phyloP scores from a whole-genome alignment of 2,329 filamentous ascomycete genomes.

The Dothideomycetidae sp. region DNA sequence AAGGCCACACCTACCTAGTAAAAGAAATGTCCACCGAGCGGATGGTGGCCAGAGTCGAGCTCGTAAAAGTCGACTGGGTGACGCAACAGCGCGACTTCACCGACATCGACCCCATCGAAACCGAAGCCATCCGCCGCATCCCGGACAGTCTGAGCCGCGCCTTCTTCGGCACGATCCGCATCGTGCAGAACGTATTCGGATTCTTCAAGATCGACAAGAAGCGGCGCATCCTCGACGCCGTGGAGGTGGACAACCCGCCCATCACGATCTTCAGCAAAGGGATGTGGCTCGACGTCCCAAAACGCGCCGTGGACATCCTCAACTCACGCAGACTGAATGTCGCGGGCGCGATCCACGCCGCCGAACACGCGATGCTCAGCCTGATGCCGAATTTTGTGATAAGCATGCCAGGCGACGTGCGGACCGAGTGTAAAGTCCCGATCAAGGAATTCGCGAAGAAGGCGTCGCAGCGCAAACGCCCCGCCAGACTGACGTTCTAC shows the following conservation, averaged over 20 bases:
- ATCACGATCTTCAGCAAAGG: conserved; percentile 75
- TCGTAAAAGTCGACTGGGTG: conserved; percentile 86
- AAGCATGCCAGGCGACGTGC: conserved; percentile 76
- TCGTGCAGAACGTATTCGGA: conserved; percentile 79
- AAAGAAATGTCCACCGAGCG: conserved; percentile 72
- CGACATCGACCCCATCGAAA: conserved; percentile 86
- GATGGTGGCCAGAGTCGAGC: conserved; percentile 73
- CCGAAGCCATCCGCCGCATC: conserved; percentile 69
- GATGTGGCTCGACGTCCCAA: conserved; percentile 90
- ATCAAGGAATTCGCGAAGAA: conserved; percentile 71
- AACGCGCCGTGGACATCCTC: conserved; percentile 63
- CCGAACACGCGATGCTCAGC: conserved; percentile 78
- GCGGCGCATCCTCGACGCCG: conserved; percentile 74
- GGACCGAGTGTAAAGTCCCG: conserved; percentile 84
- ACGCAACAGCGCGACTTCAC: conserved; percentile 88
- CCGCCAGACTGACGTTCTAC: conserved; percentile 83
- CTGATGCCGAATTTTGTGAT: conserved; percentile 86
- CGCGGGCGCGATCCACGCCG: conserved; percentile 83
- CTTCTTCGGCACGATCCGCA: conserved; percentile 75
- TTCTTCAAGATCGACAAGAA: conserved; percentile 94
- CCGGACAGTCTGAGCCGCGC: conserved; percentile 50
- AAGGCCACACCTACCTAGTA: conserved; percentile 85
- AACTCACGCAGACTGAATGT: conserved; percentile 58
- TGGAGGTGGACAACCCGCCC: conserved; percentile 85
- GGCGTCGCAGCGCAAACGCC: conserved; percentile 61